Base-by-base conservation (phyloP, 2,329 filamentous ascomycete genomes). In the Didymella pinodella region DNA sequence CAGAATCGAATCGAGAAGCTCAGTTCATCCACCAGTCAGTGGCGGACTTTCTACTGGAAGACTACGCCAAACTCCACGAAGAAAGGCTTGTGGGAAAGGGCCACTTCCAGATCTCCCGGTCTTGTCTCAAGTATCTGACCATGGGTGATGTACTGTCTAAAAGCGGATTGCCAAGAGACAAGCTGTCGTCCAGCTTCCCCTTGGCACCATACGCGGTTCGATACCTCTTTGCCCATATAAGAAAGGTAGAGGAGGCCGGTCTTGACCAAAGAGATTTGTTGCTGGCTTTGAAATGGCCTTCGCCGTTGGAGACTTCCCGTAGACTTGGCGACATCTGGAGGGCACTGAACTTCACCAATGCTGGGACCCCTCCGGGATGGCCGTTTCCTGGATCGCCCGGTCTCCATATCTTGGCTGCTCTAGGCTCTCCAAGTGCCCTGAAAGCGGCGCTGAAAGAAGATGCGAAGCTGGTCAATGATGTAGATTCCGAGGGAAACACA, bases 21-120 rank as follows among this genome's bases (percentile, higher is more conserved):
- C 49, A 52, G 8, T 10, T 52, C 2, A 36, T 52, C 6, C 49
- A 52, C 20, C 40, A 52, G 12, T 52, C 40, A 20, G 49, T 52
- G 2, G 49, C 49, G 3, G 49, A 52, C 28, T 52, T 34, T 14
- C 25, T 52, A 18, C 18, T 18, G 18, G 18, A 18, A 1, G 18
- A 18, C 18, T 18, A 18, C 18, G 18, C 18, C 18, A 18, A 18
- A 18, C 18, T 18, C 18, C 18, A 18, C 18, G 18, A 18, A 18
- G 18, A 18, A 18, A 18, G 18, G 18, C 18, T 18, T 18, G 18
- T 18, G 18, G 38, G 29, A 16, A 16, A 18, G 1, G 29, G n/a
- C 22, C 40, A 52, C 18, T 28, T 45, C 11, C 28, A 26, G 12
- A 34, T 52, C 14, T 52, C 49, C 0, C 25, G 41, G 4, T 52